Evolutionary conservation across 2,329 filamentous ascomycete species (phyloP).

Genomic region (Cucurbitaria berberidis): DNA sequence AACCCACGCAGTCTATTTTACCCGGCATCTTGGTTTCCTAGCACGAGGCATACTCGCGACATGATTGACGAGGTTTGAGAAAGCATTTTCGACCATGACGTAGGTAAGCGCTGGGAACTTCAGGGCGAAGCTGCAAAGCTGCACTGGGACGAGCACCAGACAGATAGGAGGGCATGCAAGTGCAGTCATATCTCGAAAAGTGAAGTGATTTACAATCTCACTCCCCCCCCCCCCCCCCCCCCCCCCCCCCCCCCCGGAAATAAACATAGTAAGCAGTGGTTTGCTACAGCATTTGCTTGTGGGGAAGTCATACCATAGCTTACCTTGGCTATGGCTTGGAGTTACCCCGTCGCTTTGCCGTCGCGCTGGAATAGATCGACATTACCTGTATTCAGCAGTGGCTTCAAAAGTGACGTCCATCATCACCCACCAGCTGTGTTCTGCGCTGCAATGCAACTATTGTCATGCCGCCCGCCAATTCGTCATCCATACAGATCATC

Average conservation of each 20-base stretch:
- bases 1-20: slow-evolving; percentile 7
- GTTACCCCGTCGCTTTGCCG: not conserved
- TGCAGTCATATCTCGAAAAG: not conserved
- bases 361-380: not conserved
- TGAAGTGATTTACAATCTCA: not conserved
- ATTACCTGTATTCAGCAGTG: not conserved
- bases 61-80: slow-evolving; percentile 18
- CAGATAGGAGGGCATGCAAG: not conserved
- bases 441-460: not conserved
- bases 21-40: slow-evolving; percentile 10
- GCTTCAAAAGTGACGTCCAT: not conserved
- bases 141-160: not conserved
- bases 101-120: slow-evolving; percentile 10
- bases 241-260: not conserved
- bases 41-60: slow-evolving; percentile 16
- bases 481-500: not conserved
- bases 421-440: not conserved
- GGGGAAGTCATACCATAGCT: no score
- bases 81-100: not conserved
- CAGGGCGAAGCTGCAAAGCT: not conserved
- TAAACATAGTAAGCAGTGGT: not conserved
- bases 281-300: no score
- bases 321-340: not conserved
- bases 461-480: not conserved
- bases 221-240: not conserved